A percentile compares a stretch with the other conserved stretches of the same genome.
Conservation (phyloP, 192 early-diverging fungal genomes). For the Backusella luteola region DNA sequence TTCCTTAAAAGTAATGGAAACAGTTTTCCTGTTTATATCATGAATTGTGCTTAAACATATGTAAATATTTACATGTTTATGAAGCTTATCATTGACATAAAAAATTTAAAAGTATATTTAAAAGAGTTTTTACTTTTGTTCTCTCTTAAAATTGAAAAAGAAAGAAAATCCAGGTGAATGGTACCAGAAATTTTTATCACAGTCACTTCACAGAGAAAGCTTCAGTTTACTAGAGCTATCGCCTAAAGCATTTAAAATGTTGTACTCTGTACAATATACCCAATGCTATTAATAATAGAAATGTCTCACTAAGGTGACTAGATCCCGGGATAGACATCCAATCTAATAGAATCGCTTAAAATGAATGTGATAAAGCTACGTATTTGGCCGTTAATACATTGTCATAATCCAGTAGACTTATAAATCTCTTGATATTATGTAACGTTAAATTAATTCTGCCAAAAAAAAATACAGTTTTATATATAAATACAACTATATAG, state of each 20-base stretch:
- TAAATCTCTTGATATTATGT: not conserved
- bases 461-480: not conserved
- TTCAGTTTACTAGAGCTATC: not conserved
- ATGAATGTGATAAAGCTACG: not conserved
- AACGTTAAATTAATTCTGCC: not conserved
- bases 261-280: conserved; percentile 1
- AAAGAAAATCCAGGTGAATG: not conserved
- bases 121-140: not conserved
- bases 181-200: not conserved
- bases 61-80: not conserved
- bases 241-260: not conserved
- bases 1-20: not conserved
- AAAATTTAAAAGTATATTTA: not conserved
- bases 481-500: not conserved
- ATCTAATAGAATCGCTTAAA: not conserved
- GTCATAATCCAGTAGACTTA: not conserved
- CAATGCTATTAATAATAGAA: not conserved
- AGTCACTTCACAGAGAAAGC: not conserved
- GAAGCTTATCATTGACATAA: not conserved
- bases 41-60: not conserved
- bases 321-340: not conserved
- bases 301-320: not conserved
- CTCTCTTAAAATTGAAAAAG: not conserved
- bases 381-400: not conserved
- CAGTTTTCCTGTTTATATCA: not conserved